These are phyloP conservation scores for Penicillium sp. DNA, from an alignment of 2,329 filamentous ascomycete genomes.

Conservation along the genomic window DNA sequence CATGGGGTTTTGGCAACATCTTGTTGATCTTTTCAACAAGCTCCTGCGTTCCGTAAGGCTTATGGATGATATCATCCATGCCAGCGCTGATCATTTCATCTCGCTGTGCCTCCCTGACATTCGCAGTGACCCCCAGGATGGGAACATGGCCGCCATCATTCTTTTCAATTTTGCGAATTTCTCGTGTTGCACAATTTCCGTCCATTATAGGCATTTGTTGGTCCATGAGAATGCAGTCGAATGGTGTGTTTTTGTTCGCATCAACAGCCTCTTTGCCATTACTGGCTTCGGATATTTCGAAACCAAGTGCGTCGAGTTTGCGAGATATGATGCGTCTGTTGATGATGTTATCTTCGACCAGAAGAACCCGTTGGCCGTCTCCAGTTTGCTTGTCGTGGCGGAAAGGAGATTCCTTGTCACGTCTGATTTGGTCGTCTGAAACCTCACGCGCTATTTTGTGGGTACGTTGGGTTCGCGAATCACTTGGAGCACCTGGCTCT, in stretches of 20 bases:
- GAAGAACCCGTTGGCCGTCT: slow-evolving; percentile 29
- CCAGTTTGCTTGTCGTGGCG: neutral
- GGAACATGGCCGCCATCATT: slow-evolving; percentile 47
- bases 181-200: slow-evolving; percentile 70
- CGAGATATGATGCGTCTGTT: slow-evolving; percentile 44
- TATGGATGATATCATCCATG: slow-evolving; percentile 77
- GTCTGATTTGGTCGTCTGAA: neutral
- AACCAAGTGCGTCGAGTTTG: slow-evolving; percentile 40
- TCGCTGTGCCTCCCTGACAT: slow-evolving; percentile 74
- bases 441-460: slow-evolving; percentile 5
- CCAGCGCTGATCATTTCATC: slow-evolving; percentile 70
- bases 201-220: slow-evolving; percentile 85
- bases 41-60: slow-evolving; percentile 76
- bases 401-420: neutral
- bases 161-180: slow-evolving; percentile 68
- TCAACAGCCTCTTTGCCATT: slow-evolving; percentile 49
- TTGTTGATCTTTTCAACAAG: slow-evolving; percentile 68
- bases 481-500: slow-evolving; percentile 1
- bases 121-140: slow-evolving; percentile 61
- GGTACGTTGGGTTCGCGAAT: slow-evolving; percentile 13
- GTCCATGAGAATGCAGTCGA: slow-evolving; percentile 76
- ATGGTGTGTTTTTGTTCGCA: slow-evolving; percentile 31
- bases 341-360: slow-evolving; percentile 50
- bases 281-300: slow-evolving; percentile 36
- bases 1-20: slow-evolving; percentile 30